Evolutionary conservation across 2,329 filamentous ascomycete species (phyloP).

Genomic region (Plectosphaerella sp.): DNA sequence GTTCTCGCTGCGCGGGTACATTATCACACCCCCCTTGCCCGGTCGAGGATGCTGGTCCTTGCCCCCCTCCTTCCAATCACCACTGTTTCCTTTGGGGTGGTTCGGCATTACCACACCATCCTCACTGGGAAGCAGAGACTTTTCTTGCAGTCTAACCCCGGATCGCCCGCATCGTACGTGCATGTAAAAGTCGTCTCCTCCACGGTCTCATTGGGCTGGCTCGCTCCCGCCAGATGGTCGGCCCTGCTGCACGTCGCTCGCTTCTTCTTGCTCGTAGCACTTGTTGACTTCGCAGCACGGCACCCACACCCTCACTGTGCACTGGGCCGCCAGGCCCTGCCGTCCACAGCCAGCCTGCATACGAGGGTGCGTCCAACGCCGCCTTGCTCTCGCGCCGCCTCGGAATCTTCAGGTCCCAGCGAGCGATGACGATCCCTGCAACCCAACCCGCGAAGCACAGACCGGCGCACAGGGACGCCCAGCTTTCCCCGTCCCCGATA

Average conservation of each 20-base stretch:
- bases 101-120: constrained; percentile 1
- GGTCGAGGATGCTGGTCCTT: not conserved
- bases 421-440: not conserved
- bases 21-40: not conserved
- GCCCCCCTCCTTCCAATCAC: constrained; percentile 1
- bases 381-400: constrained; percentile 6
- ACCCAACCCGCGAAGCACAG: not conserved
- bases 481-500: not conserved
- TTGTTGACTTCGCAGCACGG: not conserved
- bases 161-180: constrained; percentile 1
- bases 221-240: not conserved
- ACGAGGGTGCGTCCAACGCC: not conserved
- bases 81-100: not conserved
- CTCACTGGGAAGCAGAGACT: not conserved
- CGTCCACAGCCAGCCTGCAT: not conserved
- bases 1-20: not conserved
- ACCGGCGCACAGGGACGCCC: not conserved
- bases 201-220: not conserved
- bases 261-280: not conserved
- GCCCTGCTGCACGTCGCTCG: not conserved
- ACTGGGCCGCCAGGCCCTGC: constrained; percentile 1
- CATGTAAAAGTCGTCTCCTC: not conserved
- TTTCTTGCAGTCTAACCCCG: constrained; percentile 1
- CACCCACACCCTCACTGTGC: not conserved
- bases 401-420: not conserved